phyloP scores from a whole-genome alignment of 805 yeast species.

The Clavispora asparagi region DNA sequence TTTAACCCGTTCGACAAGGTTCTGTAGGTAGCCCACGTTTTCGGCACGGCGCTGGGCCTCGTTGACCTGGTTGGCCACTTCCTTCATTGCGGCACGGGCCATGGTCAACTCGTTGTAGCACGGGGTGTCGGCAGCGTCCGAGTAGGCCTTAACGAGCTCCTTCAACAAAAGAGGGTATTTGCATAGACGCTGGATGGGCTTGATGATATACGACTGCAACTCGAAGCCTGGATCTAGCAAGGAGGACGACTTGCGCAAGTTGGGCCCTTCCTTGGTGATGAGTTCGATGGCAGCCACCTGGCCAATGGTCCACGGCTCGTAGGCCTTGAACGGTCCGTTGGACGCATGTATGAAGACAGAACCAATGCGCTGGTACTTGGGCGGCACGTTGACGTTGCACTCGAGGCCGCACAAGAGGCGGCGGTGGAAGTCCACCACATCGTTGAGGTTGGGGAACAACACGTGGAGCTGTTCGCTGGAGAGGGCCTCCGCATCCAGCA shows the following conservation, averaged over 20 bases:
- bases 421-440: slow-evolving; percentile 87
- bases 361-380: slow-evolving; percentile 78
- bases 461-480: slow-evolving; percentile 75
- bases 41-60: slow-evolving; percentile 93
- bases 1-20: slow-evolving; percentile 65
- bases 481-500: slow-evolving; percentile 59
- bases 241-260: slow-evolving; percentile 48
- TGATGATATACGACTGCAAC: slow-evolving; percentile 80
- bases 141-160: slow-evolving; percentile 63
- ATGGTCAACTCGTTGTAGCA: slow-evolving; percentile 58
- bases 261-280: slow-evolving; percentile 57
- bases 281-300: slow-evolving; percentile 84
- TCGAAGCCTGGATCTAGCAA: slow-evolving; percentile 83
- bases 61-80: slow-evolving; percentile 81
- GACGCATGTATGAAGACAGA: slow-evolving; percentile 83
- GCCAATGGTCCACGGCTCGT: slow-evolving; percentile 92
- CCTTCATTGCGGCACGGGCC: slow-evolving; percentile 72
- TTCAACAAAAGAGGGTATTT: slow-evolving; percentile 82
- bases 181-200: slow-evolving; percentile 95
- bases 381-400: slow-evolving; percentile 73
- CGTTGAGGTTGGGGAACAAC: slow-evolving; percentile 79
- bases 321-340: slow-evolving; percentile 70
- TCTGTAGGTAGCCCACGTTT: slow-evolving; percentile 65
- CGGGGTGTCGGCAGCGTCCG: slow-evolving; percentile 18
- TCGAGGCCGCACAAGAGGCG: slow-evolving; percentile 84